Base-by-base conservation (phyloP, 306 rosid genomes). In the Neltuma alba region DNA sequence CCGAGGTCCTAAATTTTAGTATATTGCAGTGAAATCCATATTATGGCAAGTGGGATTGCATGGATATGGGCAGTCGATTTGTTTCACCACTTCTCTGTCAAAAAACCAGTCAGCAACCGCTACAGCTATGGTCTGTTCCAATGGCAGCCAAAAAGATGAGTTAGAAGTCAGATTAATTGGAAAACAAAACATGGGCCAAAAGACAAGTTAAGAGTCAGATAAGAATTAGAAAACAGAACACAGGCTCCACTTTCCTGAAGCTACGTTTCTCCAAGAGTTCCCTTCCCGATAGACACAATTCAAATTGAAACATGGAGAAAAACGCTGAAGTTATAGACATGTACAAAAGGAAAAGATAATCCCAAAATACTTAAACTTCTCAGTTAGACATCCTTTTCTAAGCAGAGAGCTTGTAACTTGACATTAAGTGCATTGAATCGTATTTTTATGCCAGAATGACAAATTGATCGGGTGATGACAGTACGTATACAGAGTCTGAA, bases 21-120 rank as follows among this genome's bases (percentile, higher is more conserved):
- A 79, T 63, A 47, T 61, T 70, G 66, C 54, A 71, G 82, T 80
- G 81, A 90, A 83, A 81, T 87, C 87, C 93, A 84, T 76, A 88
- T 93, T 78, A 80, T 78, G 77, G 82, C 96, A 95, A 74, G 97
- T 93, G 79, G 98, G 99, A 80, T 95, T 89, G 90, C 98, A 93
- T 45, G 98, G 89, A 89, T 81, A 95, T 58, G 98, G 87, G 83
- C 97, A 90, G 85, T 95, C 96, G 57, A 91, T 87, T 77, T 74
- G 89, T 85, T 91, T 93, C 65, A 72, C 77, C 30, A 42, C 81
- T 66, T 80, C 75, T 48, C 87, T 85, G 62, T 82, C 50, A 82
- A 95, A 91, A 86, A 83, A 95, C 98, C 99, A 95, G 83, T 89
- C 94, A 44, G 89, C 96, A 50, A 91, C 94, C 76, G 97, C 89